Base-by-base conservation (phyloP, 2,329 filamentous ascomycete genomes). In the Venturia asperata region DNA sequence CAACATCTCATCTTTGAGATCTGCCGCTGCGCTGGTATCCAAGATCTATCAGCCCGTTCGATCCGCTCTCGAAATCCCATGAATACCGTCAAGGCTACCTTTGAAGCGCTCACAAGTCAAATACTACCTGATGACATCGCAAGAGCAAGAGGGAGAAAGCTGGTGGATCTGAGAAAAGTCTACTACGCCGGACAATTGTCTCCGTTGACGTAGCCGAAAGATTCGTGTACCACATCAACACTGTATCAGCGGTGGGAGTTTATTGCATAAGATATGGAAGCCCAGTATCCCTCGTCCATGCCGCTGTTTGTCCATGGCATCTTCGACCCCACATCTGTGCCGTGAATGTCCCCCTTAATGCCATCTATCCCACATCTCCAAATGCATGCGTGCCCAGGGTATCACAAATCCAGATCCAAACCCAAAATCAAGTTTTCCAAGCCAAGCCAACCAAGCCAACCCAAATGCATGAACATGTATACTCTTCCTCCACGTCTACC, bases 41-140 rank as follows among this genome's bases (percentile, higher is more conserved):
- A 88, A 68, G 94, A 99, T 75, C 84, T 99, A 42, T 85, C 92
- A 19, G 92, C 91, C 61, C 84, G 85, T 70, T 92, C 96, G 68
- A 87, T 88, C 45, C 88, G 93, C 58, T 91, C 91, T 68, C 86
- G 92, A 72, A 97, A 96, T 82, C 91, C 92, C 70, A 96, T 97
- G 92, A 99, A 99, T 81, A 91, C 92, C 21, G 89, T 96, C 78
- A 97, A 97, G 80, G 94, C 94, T 17, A 85, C 91, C 49, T 90
- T 90, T 77, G 77, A 93, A 76, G 93, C 92, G 5, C 81, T 99
- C 68, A 84, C 85, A 76, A 89, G 82, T 79, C 94, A 99, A 80
- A 85, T 85, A 67, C 82, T 96, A 73, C 94, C 94, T 0, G 91
- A 97, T 75, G 87, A 93, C 74, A 88, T 99, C 73, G 94, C 94